A percentile compares a stretch with the other conserved stretches of the same genome.
These are phyloP conservation scores for Phlyctochytrium arcticum DNA, from an alignment of 192 early-diverging fungal species.

Conservation along the genomic window DNA sequence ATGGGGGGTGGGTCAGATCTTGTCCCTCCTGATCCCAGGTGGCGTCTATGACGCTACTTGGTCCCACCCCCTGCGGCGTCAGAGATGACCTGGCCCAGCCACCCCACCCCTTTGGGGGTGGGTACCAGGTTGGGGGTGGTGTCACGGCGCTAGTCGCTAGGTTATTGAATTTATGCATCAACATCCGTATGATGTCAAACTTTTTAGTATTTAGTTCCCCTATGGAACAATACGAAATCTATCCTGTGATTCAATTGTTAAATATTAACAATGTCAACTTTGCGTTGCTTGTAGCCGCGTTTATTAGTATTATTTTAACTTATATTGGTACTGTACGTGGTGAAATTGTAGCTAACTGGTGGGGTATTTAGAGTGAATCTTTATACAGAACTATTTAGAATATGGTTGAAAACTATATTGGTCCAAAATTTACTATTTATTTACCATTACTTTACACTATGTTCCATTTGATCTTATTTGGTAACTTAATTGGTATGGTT, in stretches of 20 bases:
- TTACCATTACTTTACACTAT: slow-evolving; percentile 40
- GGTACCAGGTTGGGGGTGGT: too few relatives aligned
- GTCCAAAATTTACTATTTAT: slow-evolving; percentile 38
- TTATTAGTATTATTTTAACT: slow-evolving; percentile 27
- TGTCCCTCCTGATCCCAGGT: too few relatives aligned
- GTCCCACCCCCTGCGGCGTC: too few relatives aligned
- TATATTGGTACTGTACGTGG: slow-evolving; percentile 16
- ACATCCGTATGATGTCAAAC: too few relatives aligned
- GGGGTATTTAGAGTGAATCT: slow-evolving; percentile 35
- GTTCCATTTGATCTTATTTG: slow-evolving; percentile 40
- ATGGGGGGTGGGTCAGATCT: too few relatives aligned
- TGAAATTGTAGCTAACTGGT: slow-evolving; percentile 33
- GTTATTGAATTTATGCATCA: not conserved
- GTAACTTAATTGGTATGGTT: slow-evolving; percentile 40
- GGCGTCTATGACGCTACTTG: too few relatives aligned
- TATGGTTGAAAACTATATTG: slow-evolving; percentile 35
- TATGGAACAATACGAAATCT: slow-evolving; percentile 43
- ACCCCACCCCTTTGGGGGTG: too few relatives aligned
- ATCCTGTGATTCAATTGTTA: slow-evolving; percentile 27
- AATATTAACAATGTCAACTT: slow-evolving; percentile 36
- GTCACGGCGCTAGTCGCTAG: too few relatives aligned
- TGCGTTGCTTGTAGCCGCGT: slow-evolving; percentile 30
- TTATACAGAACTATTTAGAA: slow-evolving; percentile 32
- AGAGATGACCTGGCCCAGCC: too few relatives aligned
- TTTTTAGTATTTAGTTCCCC: slow-evolving; percentile 22